Conservation (phyloP, 1,284 basidiomycete genomes). For the Tilletia indica region DNA sequence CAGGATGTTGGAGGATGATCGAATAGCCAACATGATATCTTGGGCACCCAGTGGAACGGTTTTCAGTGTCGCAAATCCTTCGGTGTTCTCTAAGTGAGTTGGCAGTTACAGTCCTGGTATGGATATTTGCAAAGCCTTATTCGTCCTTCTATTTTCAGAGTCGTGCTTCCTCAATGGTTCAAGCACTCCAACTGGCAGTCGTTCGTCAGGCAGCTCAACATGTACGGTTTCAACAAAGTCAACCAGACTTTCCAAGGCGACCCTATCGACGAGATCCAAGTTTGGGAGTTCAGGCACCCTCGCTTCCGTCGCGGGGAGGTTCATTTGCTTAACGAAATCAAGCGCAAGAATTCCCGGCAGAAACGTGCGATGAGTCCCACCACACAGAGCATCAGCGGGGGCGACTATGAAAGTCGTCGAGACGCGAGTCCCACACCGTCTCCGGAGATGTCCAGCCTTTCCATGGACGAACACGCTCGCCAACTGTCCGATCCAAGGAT, state of each 20-base stretch:
- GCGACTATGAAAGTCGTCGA: constrained; percentile 5
- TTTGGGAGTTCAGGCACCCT: constrained; percentile 50
- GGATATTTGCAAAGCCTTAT: neutral
- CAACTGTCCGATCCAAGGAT: neutral
- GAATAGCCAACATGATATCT: constrained; percentile 41
- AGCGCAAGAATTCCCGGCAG: constrained; percentile 46
- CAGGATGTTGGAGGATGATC: constrained; percentile 47
- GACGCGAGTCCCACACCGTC: constrained; percentile 1
- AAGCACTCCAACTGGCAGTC: constrained; percentile 54
- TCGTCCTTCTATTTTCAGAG: constrained; percentile 7
- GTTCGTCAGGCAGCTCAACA: constrained; percentile 51
- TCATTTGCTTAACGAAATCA: constrained; percentile 43
- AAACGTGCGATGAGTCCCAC: constrained; percentile 22
- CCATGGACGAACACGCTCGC: constrained; percentile 13
- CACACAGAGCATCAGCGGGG: constrained; percentile 10
- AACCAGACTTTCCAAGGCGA: constrained; percentile 48
- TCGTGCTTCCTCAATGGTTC: constrained; percentile 50
- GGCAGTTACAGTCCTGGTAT: too few relatives aligned
- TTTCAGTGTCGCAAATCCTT: constrained; percentile 47
- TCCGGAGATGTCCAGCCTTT: constrained; percentile 16
- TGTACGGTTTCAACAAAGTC: constrained; percentile 52
- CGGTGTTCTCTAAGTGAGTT: constrained; percentile 38
- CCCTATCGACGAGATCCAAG: constrained; percentile 44
- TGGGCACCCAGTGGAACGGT: constrained; percentile 44
- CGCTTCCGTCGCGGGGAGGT: constrained; percentile 46